phyloP scores from a whole-genome alignment of 1,284 basidiomycete species.

The Tilletia indica region DNA sequence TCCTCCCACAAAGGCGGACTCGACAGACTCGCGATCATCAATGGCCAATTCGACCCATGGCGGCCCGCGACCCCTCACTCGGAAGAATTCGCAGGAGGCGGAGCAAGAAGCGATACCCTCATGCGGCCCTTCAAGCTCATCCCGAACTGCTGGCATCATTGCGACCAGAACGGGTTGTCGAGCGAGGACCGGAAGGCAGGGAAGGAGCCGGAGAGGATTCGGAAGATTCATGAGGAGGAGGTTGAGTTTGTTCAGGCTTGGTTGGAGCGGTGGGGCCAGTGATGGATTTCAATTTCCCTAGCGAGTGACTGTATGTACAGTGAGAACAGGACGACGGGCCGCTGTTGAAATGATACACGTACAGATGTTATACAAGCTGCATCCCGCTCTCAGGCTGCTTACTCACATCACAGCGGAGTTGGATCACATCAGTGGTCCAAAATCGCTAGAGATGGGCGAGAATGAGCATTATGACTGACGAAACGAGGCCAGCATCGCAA shows the following conservation, averaged over 20 bases:
- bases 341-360: too few relatives aligned
- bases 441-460: too few relatives aligned
- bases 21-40: slow-evolving; percentile 79
- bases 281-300: not conserved
- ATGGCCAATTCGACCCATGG: slow-evolving; percentile 84
- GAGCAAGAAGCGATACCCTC: slow-evolving; percentile 69
- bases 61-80: slow-evolving; percentile 80
- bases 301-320: not conserved
- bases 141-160: slow-evolving; percentile 58
- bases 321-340: too few relatives aligned
- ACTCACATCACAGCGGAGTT: too few relatives aligned
- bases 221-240: slow-evolving; percentile 76
- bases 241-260: slow-evolving; percentile 77
- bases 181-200: slow-evolving; percentile 58
- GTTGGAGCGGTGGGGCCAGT: slow-evolving; percentile 64
- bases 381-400: too few relatives aligned
- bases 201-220: slow-evolving; percentile 75
- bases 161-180: slow-evolving; percentile 33
- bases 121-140: slow-evolving; percentile 82
- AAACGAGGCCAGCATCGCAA: too few relatives aligned
- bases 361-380: too few relatives aligned
- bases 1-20: slow-evolving; percentile 57
- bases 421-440: too few relatives aligned
- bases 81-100: slow-evolving; percentile 64
- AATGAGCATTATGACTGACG: too few relatives aligned